phyloP scores from a whole-genome alignment of 176 grass and related monocot species.

The Oryza glaberrima region DNA sequence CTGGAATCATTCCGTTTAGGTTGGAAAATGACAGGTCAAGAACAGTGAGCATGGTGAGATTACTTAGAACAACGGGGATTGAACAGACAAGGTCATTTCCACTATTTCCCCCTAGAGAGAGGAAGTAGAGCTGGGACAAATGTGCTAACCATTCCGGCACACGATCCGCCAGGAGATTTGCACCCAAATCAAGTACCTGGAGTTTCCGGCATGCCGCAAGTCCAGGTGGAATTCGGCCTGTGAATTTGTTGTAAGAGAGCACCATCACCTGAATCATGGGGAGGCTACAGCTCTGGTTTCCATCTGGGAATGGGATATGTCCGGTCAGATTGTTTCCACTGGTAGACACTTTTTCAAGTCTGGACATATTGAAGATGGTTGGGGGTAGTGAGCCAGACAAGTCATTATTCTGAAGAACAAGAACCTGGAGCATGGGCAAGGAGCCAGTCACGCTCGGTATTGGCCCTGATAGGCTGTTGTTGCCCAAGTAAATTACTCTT shows the following conservation, averaged over 20 bases:
- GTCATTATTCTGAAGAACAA: not conserved
- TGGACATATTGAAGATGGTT: constrained; percentile 30
- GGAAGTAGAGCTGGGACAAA: not conserved
- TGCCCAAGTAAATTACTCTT: no score
- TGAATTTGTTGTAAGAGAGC: not conserved
- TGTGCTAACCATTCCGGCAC: constrained; percentile 1
- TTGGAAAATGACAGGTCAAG: not conserved
- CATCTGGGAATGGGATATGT: not conserved
- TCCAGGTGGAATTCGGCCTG: not conserved
- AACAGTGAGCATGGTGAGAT: not conserved
- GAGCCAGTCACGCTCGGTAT: not conserved
- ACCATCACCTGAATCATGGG: not conserved
- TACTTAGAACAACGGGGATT: not conserved
- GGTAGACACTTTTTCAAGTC: not conserved
- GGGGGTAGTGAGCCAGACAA: constrained; percentile 12
- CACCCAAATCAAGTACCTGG: not conserved
- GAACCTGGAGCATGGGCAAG: not conserved
- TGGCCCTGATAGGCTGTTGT: not conserved
- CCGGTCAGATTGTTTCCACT: not conserved
- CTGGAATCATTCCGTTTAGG: not conserved
- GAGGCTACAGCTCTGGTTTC: not conserved
- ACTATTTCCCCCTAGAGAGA: no score
- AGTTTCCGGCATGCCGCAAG: not conserved
- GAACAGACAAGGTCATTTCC: not conserved
- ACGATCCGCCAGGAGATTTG: not conserved